Conservation (phyloP, 805 yeast species). For the Scheffersomyces coipomensis region DNA sequence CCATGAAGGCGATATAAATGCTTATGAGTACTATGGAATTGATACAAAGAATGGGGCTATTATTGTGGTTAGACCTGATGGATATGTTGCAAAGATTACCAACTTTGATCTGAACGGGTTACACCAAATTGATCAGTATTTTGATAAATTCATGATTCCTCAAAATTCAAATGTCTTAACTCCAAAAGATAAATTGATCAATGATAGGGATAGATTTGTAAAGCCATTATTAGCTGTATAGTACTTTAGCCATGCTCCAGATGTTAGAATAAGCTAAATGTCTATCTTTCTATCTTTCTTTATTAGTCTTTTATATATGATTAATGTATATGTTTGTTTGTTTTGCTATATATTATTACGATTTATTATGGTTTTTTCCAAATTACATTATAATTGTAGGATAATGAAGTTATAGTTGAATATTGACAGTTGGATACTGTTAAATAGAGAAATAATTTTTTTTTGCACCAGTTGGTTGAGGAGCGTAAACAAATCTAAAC, state of each 20-base stretch:
- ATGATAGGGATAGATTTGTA: conserved; percentile 9
- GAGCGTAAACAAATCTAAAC: too few relatives aligned
- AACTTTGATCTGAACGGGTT: conserved; percentile 14
- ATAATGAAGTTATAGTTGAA: too few relatives aligned
- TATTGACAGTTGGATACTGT: too few relatives aligned
- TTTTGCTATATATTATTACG: too few relatives aligned
- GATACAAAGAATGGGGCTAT: conserved; percentile 19
- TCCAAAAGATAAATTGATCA: not conserved
- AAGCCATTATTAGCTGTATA: conserved; percentile 13
- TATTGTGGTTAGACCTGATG: conserved; percentile 29
- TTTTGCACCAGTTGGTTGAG: too few relatives aligned
- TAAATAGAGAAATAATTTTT: too few relatives aligned
- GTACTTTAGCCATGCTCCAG: not conserved
- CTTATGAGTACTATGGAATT: conserved; percentile 23
- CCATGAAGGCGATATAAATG: conserved; percentile 24
- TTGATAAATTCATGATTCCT: conserved; percentile 12
- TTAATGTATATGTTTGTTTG: too few relatives aligned
- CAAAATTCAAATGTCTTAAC: conserved; percentile 8
- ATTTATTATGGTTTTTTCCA: too few relatives aligned
- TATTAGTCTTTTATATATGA: too few relatives aligned
- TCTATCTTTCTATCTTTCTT: too few relatives aligned
- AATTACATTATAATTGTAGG: too few relatives aligned
- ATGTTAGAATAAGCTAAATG: too few relatives aligned
- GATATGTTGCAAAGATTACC: conserved; percentile 24
- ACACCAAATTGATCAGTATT: conserved; percentile 14